These are phyloP conservation scores for Aureobasidium subglaciale DNA, from an alignment of 2,329 filamentous ascomycete genomes.

Conservation along the genomic window DNA sequence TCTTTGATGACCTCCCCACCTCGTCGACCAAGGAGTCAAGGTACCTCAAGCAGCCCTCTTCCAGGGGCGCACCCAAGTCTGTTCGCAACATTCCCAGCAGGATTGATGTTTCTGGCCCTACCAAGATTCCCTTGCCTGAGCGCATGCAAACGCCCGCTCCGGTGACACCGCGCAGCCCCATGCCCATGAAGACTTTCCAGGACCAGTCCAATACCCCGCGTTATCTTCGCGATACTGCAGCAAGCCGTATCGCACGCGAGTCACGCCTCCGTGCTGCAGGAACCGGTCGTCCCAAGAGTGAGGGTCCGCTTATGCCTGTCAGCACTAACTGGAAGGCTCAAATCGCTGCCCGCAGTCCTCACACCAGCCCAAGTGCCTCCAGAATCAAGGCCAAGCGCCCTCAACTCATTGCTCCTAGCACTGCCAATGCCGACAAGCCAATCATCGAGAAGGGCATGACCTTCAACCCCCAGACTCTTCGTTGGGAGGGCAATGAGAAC, in stretches of 20 bases:
- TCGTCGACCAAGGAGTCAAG: conserved; percentile 74
- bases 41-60: conserved; percentile 72
- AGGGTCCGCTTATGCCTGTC: conserved; percentile 13
- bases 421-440: conserved; percentile 16
- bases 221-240: conserved; percentile 60
- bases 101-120: conserved; percentile 26
- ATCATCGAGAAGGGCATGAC: conserved; percentile 79
- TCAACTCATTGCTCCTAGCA: conserved; percentile 32
- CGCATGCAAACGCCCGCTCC: conserved; percentile 40
- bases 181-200: conserved; percentile 37
- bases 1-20: conserved; percentile 90
- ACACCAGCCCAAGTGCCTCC: conserved; percentile 43
- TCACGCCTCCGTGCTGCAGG: conserved; percentile 42
- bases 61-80: conserved; percentile 60
- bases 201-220: conserved; percentile 48
- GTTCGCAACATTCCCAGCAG: conserved; percentile 45
- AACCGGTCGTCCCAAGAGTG: conserved; percentile 13
- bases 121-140: conserved; percentile 31
- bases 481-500: conserved; percentile 97
- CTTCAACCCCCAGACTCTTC: conserved; percentile 79
- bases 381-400: conserved; percentile 40
- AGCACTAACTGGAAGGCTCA: conserved; percentile 53
- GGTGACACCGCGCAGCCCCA: conserved; percentile 48
- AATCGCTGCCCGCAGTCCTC: conserved; percentile 43
- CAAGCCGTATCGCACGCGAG: conserved; percentile 58